Evolutionary conservation across 164 flowering plant genomes (phyloP).

Genomic region (Kalanchoe fedtschenkoi): DNA sequence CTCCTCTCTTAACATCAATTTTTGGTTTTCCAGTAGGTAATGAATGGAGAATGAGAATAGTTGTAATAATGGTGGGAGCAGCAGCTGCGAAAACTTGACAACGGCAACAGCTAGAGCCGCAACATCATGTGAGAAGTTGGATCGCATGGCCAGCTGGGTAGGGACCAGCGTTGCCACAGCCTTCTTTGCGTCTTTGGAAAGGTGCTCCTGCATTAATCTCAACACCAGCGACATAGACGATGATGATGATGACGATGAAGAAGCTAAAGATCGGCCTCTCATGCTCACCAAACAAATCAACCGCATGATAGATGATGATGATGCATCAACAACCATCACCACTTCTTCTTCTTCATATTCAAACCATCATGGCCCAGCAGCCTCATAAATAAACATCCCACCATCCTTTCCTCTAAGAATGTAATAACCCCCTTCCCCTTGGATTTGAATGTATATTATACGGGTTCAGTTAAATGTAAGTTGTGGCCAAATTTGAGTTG

Average conservation of each 20-base stretch:
- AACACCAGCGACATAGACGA: slow-evolving; percentile 40
- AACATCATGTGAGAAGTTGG: slow-evolving; percentile 22
- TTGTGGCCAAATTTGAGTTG: too few species aligned
- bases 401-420: too few species aligned
- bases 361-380: not conserved
- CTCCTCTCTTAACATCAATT: too few species aligned
- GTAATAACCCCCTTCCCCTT: too few species aligned
- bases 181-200: slow-evolving; percentile 53
- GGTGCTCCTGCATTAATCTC: slow-evolving; percentile 59
- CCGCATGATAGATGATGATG: slow-evolving; percentile 2
- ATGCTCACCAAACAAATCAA: slow-evolving; percentile 18
- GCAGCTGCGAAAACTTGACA: not conserved
- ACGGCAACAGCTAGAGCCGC: not conserved
- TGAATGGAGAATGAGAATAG: not conserved
- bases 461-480: too few species aligned
- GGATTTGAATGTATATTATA: too few species aligned
- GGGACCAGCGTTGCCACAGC: slow-evolving; percentile 54
- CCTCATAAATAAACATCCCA: too few species aligned
- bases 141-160: slow-evolving; percentile 39
- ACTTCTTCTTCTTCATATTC: not conserved
- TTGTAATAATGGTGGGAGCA: too few species aligned
- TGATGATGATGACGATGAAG: slow-evolving; percentile 22
- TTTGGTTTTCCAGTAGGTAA: not conserved
- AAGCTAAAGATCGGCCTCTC: slow-evolving; percentile 42
- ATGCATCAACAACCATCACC: not conserved